Evolutionary conservation across 305 asterid genomes (phyloP).

Genomic region (Fraxinus paxiana): DNA sequence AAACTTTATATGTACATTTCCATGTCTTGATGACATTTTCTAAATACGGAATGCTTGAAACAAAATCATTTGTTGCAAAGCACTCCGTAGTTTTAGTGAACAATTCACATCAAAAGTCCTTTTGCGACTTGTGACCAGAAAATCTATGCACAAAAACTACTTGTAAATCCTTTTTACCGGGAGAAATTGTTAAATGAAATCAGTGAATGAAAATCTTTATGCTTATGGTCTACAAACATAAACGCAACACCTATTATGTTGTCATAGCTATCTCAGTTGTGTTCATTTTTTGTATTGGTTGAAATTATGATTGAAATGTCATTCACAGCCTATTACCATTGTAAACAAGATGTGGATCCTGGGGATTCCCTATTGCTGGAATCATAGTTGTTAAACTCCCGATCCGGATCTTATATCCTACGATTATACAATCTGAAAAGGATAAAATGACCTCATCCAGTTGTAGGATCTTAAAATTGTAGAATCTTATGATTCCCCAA

Average conservation of each 20-base stretch:
- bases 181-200: neutral
- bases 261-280: neutral
- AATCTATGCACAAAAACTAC: neutral
- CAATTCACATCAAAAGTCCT: neutral
- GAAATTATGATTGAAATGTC: neutral
- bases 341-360: neutral
- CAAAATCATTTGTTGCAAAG: neutral
- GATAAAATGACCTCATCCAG: neutral
- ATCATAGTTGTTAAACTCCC: neutral
- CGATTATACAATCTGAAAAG: neutral
- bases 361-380: neutral
- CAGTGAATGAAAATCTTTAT: neutral
- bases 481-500: neutral
- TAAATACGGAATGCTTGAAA: neutral
- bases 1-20: neutral
- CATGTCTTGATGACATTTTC: neutral
- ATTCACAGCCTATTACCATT: neutral
- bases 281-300: neutral
- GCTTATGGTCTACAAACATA: neutral
- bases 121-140: neutral
- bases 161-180: neutral
- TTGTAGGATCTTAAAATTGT: neutral
- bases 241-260: neutral
- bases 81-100: neutral
- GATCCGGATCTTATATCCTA: neutral